Evolutionary conservation across 2,329 filamentous ascomycete species (phyloP).

Genomic region (Trichocomaceae sp.): DNA sequence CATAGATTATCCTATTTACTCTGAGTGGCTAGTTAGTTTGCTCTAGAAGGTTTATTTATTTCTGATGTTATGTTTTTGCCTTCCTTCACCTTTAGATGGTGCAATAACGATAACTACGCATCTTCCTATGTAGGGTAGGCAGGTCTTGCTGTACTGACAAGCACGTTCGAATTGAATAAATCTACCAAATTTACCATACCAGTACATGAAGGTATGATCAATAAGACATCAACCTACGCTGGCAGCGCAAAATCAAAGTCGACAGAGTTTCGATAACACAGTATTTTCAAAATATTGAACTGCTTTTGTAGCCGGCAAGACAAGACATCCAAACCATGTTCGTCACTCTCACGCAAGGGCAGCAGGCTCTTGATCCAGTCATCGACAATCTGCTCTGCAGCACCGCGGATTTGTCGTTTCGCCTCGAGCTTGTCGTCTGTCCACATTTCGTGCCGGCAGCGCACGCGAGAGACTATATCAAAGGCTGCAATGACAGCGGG

Average conservation of each 20-base stretch:
- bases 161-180: background rate
- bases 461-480: constrained; percentile 7
- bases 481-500: constrained; percentile 4
- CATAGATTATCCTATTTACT: background rate
- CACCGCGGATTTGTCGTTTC: constrained; percentile 4
- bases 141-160: too few species aligned
- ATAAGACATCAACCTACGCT: background rate
- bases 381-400: constrained; percentile 7
- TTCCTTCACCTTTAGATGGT: too few species aligned
- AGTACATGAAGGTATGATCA: background rate
- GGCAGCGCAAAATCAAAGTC: constrained; percentile 4
- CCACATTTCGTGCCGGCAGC: constrained; percentile 7
- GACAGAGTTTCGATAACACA: background rate
- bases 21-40: background rate
- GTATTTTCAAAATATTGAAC: background rate
- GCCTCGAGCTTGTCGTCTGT: constrained; percentile 1
- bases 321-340: background rate
- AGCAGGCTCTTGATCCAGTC: constrained; percentile 6
- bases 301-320: background rate
- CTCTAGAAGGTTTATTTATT: background rate
- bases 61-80: background rate
- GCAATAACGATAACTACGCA: too few species aligned
- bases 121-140: too few species aligned
- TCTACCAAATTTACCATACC: too few species aligned
- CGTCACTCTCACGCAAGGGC: background rate